phyloP scores from a whole-genome alignment of 345 rosid species.

The Reutealis trisperma region DNA sequence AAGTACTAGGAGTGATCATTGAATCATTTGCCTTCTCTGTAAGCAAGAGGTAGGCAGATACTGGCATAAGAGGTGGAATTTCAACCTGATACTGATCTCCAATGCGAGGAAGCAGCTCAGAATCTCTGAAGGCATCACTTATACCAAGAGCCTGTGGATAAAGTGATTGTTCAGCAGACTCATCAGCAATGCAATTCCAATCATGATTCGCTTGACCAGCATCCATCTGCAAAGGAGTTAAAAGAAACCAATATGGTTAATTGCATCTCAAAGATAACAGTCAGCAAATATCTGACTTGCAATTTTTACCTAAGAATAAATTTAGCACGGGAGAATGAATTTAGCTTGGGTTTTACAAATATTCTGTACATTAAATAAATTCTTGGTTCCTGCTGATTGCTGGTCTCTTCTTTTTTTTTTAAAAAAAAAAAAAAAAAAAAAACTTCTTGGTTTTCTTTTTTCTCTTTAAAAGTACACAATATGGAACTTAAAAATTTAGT shows the following conservation, averaged over 20 bases:
- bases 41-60: constrained; percentile 17
- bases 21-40: constrained; percentile 18
- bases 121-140: constrained; percentile 40
- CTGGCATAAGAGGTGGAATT: constrained; percentile 44
- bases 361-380: background rate
- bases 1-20: constrained; percentile 8
- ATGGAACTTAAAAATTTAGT: background rate
- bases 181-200: constrained; percentile 35
- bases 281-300: background rate
- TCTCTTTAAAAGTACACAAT: background rate
- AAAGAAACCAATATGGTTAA: constrained; percentile 2
- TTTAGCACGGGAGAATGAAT: background rate
- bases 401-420: no score
- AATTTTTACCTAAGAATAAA: background rate
- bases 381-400: no score
- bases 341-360: background rate
- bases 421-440: no score
- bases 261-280: background rate
- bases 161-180: constrained; percentile 33
- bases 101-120: constrained; percentile 53
- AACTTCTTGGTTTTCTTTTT: background rate
- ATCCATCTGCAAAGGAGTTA: constrained; percentile 41
- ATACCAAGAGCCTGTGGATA: constrained; percentile 34
- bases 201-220: constrained; percentile 23
- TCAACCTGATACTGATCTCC: constrained; percentile 58